Base-by-base conservation (phyloP, 495 filamentous ascomycete genomes). In the Penicillium taxi region DNA sequence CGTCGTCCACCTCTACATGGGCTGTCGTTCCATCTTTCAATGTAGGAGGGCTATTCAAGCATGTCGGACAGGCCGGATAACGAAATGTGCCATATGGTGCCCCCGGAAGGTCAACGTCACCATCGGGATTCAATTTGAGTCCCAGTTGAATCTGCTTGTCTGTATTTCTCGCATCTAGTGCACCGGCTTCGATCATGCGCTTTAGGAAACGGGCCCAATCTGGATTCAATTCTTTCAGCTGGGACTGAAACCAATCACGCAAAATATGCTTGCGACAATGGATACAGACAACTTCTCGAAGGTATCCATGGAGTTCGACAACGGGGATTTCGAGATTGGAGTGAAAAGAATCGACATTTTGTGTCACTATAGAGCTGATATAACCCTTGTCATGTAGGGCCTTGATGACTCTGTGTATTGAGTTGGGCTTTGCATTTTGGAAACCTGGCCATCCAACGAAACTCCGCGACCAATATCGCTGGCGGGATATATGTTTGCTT, bases 301-400 rank as follows among this genome's bases (percentile, higher is more conserved):
- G 69, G 53, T 87, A 93, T 39, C 91, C 91, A 59, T 98, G 91
- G 28, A 98, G 68, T 58, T 96, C 91, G 11, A 89, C 58, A 5
- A 85, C 91, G 5, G 74, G 68, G 9, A 90, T 58, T 1, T 72
- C 53, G 5, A 84, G 78, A 19, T 61, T 56, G 1, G 77, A 67
- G 60, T 98, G 90, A 56, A 96, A 91, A 4, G 88, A 94, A 58
- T 98, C 91, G 16, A 96, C 90, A 55, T 96, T 96, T 55, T 98
- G 91, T 26, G 91, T 98, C 45, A 98, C 77, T 19, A 95, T 84
- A 19, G 66, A 77, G 33, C 73, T 76, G 9, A 94, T 61, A 32
- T 86, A 55, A 0, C 86, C 90, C 51, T 86, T 69, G 15, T 73
- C 56, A 6, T 78, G 80, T 27, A 98, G 59, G 38, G 77, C 66